These are phyloP conservation scores for Mycena maculata DNA, from an alignment of 768 basidiomycete genomes.

Conservation along the genomic window DNA sequence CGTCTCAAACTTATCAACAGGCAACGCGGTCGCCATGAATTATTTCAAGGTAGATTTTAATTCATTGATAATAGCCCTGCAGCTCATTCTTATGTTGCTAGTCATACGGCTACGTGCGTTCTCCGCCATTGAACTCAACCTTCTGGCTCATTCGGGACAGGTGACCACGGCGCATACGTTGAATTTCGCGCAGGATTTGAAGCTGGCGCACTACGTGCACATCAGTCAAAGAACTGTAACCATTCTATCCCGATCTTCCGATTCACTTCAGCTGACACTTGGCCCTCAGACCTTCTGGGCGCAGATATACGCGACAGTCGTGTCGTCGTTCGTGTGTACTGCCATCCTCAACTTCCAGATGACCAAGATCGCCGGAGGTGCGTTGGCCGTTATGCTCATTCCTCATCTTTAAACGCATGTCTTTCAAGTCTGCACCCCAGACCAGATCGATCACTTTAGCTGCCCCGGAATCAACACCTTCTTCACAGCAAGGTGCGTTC, in stretches of 20 bases:
- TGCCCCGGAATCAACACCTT: slow-evolving; percentile 53
- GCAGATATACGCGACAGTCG: slow-evolving; percentile 48
- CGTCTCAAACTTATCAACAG: no score
- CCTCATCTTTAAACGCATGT: no score
- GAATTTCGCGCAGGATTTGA: slow-evolving; percentile 44
- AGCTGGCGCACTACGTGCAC: slow-evolving; percentile 50
- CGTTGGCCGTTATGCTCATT: no score
- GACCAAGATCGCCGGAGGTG: slow-evolving; percentile 44
- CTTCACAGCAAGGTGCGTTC: slow-evolving; percentile 45
- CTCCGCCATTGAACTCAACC: no score
- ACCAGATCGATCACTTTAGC: slow-evolving; percentile 47
- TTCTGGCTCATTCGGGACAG: no score
- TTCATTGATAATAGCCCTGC: neutral
- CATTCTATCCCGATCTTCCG: no score
- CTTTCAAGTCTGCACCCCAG: slow-evolving; percentile 50
- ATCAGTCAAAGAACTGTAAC: slow-evolving; percentile 40
- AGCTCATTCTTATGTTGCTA: slow-evolving; percentile 3
- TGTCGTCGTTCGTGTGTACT: slow-evolving; percentile 45
- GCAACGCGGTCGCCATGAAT: slow-evolving; percentile 49
- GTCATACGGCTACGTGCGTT: slow-evolving; percentile 49
- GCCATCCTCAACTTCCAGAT: slow-evolving; percentile 45
- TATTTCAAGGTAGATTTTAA: slow-evolving; percentile 40
- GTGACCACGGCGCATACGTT: slow-evolving; percentile 43
- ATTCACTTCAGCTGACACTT: no score
- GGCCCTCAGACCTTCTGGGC: slow-evolving; percentile 51